Base-by-base conservation (phyloP, 108 stramenopile genomes). In the Thalassiosira profunda region DNA sequence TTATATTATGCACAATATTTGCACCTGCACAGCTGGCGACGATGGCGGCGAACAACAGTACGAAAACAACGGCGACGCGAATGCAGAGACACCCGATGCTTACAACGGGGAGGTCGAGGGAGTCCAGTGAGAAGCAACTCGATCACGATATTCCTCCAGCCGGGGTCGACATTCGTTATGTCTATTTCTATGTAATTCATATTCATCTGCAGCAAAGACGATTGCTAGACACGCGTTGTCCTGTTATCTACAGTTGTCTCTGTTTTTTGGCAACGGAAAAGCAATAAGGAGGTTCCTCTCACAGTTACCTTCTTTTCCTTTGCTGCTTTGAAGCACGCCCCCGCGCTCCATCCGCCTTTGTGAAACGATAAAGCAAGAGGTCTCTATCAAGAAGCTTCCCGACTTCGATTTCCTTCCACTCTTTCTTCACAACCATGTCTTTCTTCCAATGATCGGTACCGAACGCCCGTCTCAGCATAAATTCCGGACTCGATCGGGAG, bases 401-500 rank as follows among this genome's bases (percentile, higher is more conserved):
- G 14, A 72, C 65, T n/a, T 65, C 46, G 11, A 79, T 40, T 51
- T 79, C 77, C 40, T 26, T 67, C 77, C 77, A 79, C 54, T 31
- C 48, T 25, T 17, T 63, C 36, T 45, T 43, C 28, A 35, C 21
- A 20, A 17, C 36, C 15, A 15, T 26, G 14, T 26, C 34, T 33
- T 10, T 23, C 20, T 61, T 38, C 55, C 58, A 67, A 44, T 52
- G 10, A 15, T 30, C 64, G 23, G 24, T 37, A 20, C 71, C 77
- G 35, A 72, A 58, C 5, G 42, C 44, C 5, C 71, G 56, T 24
- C 69, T 69, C 28, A 94, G 44, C 34, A 94, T 71, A 62, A 78
- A 94, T 52, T 91, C 81, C 21, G 93, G 93, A 51, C 71, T 66
- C 4, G 88, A 89, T 49, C 87, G 76, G 45, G 79, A 81, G 53